Evolutionary conservation across 164 flowering plant genomes (phyloP).

Genomic region (Echeveria elegans): DNA sequence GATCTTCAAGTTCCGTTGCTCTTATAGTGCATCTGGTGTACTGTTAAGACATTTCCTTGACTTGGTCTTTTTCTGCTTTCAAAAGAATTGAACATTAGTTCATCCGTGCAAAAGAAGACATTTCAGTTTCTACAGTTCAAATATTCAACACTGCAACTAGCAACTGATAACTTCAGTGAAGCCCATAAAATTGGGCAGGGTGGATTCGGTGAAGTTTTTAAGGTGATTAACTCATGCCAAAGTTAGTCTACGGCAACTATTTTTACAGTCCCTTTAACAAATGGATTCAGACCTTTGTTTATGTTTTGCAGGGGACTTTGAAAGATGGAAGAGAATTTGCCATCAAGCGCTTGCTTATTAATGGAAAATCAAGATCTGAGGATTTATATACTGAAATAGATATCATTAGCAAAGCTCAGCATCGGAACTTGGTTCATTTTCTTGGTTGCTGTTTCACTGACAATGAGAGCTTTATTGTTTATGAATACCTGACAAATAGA

Average conservation of each 20-base stretch:
- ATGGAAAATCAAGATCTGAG: constrained; percentile 10
- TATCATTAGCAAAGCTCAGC: constrained; percentile 34
- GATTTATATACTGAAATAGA: constrained; percentile 37
- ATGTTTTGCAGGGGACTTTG: constrained; percentile 28
- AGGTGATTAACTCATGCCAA: constrained; percentile 22
- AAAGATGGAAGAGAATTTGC: constrained; percentile 53
- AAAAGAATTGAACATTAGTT: constrained; percentile 10
- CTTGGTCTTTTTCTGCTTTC: not conserved
- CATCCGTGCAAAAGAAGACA: constrained; percentile 1
- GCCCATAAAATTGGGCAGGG: constrained; percentile 50
- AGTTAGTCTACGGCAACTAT: not conserved
- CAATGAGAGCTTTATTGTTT: constrained; percentile 30
- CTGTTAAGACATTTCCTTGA: not conserved
- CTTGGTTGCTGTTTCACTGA: constrained; percentile 38
- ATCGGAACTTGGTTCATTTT: constrained; percentile 44
- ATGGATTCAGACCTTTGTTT: not conserved
- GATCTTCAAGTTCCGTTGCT: not conserved
- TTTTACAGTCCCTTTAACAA: not conserved
- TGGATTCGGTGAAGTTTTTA: constrained; percentile 56
- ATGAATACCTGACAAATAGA: constrained; percentile 37
- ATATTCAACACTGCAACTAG: constrained; percentile 45
- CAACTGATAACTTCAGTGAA: constrained; percentile 37
- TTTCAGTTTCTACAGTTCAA: constrained; percentile 40
- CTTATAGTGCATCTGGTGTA: not conserved
- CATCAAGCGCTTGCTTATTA: constrained; percentile 30